Percentiles rank a stretch among this genome's conserved stretches.
Evolutionary conservation across 441 rosid genomes (phyloP).

Genomic region (Brassica balearica): DNA sequence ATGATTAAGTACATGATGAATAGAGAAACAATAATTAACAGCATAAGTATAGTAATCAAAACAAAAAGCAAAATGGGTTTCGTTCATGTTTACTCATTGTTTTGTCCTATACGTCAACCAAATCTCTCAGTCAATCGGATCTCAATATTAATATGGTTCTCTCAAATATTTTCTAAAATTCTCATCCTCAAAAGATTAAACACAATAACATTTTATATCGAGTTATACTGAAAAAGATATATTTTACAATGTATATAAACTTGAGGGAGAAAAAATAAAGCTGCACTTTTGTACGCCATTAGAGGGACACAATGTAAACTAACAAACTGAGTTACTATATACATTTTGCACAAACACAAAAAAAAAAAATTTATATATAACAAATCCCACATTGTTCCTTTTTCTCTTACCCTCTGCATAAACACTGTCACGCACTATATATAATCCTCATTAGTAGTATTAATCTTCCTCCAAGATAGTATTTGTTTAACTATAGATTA

Average conservation of each 20-base stretch:
- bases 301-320: constrained; percentile 39
- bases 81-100: constrained; percentile 47
- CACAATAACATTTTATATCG: constrained; percentile 1
- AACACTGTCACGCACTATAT: constrained; percentile 33
- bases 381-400: constrained; percentile 28
- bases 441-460: constrained; percentile 28
- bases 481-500: neutral
- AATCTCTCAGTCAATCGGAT: constrained; percentile 40
- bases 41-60: constrained; percentile 19
- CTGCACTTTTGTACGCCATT: constrained; percentile 38
- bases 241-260: constrained; percentile 23
- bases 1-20: neutral
- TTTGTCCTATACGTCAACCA: constrained; percentile 44
- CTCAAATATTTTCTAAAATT: constrained; percentile 9
- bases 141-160: constrained; percentile 28
- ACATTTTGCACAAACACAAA: neutral
- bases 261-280: constrained; percentile 21
- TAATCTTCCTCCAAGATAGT: constrained; percentile 19
- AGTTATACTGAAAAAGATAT: neutral
- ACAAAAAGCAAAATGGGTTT: constrained; percentile 45
- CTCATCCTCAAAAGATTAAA: constrained; percentile 17
- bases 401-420: neutral
- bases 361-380: neutral
- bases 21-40: neutral
- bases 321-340: constrained; percentile 1